These are phyloP conservation scores for Emmonsiellopsis sp. DNA, from an alignment of 2,329 filamentous ascomycete genomes.

Conservation along the genomic window DNA sequence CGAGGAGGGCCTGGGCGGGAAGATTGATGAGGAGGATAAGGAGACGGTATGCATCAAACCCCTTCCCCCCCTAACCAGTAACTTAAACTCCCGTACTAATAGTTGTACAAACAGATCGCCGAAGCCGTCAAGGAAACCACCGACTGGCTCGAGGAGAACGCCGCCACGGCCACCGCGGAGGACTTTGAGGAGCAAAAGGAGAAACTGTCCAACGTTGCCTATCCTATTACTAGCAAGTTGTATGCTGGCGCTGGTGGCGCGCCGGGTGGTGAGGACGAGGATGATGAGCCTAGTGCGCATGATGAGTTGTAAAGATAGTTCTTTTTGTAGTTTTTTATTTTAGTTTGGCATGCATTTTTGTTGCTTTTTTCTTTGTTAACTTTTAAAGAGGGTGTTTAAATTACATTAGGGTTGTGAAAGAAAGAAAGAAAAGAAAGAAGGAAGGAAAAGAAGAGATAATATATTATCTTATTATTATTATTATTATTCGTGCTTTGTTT, in stretches of 20 bases:
- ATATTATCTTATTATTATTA: too few relatives aligned
- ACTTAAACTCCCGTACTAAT: slow-evolving; percentile 26
- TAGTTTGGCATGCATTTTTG: background rate
- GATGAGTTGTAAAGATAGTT: slow-evolving; percentile 63
- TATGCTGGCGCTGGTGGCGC: slow-evolving; percentile 60
- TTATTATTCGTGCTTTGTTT: too few relatives aligned
- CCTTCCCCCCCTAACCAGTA: background rate
- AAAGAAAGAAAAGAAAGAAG: too few relatives aligned
- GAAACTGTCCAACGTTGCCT: slow-evolving; percentile 93
- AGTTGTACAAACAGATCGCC: slow-evolving; percentile 52
- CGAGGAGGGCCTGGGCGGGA: slow-evolving; percentile 90
- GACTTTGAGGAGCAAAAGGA: slow-evolving; percentile 99
- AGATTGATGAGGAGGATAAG: slow-evolving; percentile 98
- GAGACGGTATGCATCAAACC: slow-evolving; percentile 58
- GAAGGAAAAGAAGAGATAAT: too few relatives aligned
- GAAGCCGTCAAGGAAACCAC: slow-evolving; percentile 95
- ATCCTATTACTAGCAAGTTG: slow-evolving; percentile 98
- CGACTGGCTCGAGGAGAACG: slow-evolving; percentile 97
- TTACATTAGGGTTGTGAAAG: background rate
- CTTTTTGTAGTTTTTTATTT: background rate
- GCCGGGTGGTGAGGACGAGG: slow-evolving; percentile 54
- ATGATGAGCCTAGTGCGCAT: slow-evolving; percentile 61
- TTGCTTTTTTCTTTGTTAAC: background rate
- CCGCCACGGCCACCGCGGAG: slow-evolving; percentile 71
- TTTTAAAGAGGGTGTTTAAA: background rate